Evolutionary conservation across 495 filamentous ascomycete species (phyloP).

Genomic region (Pyrenula aspistea): DNA sequence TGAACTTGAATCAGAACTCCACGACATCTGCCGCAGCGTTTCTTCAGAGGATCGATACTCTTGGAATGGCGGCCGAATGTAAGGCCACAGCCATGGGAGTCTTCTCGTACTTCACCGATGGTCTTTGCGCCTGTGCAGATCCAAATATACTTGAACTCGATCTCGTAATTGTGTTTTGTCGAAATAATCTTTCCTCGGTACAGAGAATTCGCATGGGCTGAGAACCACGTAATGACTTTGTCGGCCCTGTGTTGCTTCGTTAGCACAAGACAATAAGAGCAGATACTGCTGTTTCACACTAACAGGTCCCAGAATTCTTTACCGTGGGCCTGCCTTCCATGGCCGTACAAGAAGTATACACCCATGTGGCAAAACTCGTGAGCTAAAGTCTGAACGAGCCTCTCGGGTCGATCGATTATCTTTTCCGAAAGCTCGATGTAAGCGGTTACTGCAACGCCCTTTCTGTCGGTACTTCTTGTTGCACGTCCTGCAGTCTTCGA

Average conservation of each 20-base stretch:
- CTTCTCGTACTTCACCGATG: neutral
- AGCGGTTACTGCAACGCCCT: constrained; percentile 28
- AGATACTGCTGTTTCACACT: constrained; percentile 1
- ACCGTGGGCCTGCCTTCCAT: constrained; percentile 65
- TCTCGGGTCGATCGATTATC: constrained; percentile 65
- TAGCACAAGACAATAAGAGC: neutral
- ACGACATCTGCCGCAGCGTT: constrained; percentile 61
- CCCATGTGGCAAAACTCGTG: constrained; percentile 95
- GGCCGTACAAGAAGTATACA: constrained; percentile 66
- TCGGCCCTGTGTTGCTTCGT: constrained; percentile 23
- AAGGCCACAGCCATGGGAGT: constrained; percentile 35
- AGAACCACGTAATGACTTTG: constrained; percentile 32
- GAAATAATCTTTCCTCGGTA: constrained; percentile 58
- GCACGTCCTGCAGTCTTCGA: constrained; percentile 81
- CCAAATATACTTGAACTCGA: constrained; percentile 87
- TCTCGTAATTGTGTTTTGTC: constrained; percentile 77
- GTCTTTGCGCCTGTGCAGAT: constrained; percentile 36
- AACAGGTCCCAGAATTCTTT: constrained; percentile 70
- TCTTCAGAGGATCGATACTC: constrained; percentile 55
- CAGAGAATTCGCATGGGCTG: constrained; percentile 23
- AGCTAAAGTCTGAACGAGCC: constrained; percentile 74
- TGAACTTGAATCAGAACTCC: constrained; percentile 61
- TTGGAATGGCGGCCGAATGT: constrained; percentile 72
- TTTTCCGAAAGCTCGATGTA: constrained; percentile 80
- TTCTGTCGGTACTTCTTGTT: constrained; percentile 16